Conservation (phyloP, 2,329 filamentous ascomycete species). For the Scedosporium boydii region DNA sequence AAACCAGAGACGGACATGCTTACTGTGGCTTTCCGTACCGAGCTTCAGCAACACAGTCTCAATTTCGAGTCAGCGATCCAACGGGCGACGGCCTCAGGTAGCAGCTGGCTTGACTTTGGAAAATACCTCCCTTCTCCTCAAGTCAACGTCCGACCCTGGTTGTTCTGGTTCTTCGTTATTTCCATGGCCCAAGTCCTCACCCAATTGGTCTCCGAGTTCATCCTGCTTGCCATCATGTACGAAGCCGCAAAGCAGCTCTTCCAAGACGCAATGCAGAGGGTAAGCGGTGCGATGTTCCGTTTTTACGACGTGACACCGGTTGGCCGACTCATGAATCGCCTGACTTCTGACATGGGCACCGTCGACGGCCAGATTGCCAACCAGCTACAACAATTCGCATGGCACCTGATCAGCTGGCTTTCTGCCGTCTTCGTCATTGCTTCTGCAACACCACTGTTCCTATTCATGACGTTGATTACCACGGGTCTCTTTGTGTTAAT, state of each 20-base stretch:
- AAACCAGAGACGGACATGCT: slow-evolving; percentile 9
- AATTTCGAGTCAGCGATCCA: not conserved
- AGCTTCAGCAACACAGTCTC: not conserved
- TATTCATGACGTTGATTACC: slow-evolving; percentile 60
- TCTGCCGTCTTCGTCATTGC: slow-evolving; percentile 71
- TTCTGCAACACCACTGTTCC: slow-evolving; percentile 66
- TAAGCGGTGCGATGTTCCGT: slow-evolving; percentile 74
- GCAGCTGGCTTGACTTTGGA: slow-evolving; percentile 1
- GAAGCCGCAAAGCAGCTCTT: slow-evolving; percentile 70
- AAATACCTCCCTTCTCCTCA: slow-evolving; percentile 33
- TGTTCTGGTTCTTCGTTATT: slow-evolving; percentile 60
- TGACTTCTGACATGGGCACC: slow-evolving; percentile 84
- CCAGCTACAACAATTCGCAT: slow-evolving; percentile 63
- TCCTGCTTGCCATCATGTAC: slow-evolving; percentile 71
- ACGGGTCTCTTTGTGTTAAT: slow-evolving; percentile 61
- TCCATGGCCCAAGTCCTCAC: slow-evolving; percentile 49
- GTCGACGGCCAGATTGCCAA: slow-evolving; percentile 77
- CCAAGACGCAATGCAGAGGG: slow-evolving; percentile 57
- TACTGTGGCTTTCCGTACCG: not conserved
- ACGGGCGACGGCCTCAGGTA: not conserved
- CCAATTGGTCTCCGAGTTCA: slow-evolving; percentile 51
- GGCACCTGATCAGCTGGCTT: slow-evolving; percentile 60
- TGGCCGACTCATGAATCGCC: slow-evolving; percentile 81
- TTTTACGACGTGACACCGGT: slow-evolving; percentile 89
- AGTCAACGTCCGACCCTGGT: slow-evolving; percentile 62